Evolutionary conservation across 768 basidiomycete species (phyloP).

Genomic region (Lactarius deliciosus): DNA sequence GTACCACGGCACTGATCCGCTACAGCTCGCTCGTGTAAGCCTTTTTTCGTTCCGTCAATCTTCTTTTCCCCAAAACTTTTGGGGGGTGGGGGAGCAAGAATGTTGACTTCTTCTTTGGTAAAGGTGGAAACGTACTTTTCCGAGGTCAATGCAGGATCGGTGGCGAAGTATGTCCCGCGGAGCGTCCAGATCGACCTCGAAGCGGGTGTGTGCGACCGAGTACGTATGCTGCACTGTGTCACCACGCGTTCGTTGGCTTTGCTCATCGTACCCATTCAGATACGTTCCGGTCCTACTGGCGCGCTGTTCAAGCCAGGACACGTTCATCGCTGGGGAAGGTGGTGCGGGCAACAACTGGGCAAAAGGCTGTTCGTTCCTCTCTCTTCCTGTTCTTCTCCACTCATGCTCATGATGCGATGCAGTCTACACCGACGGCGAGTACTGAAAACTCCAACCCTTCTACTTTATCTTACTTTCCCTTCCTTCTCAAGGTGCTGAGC

Average conservation of each 20-base stretch:
- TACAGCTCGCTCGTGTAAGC: slow-evolving; percentile 70
- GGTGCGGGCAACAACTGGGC: slow-evolving; percentile 94
- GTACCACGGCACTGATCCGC: slow-evolving; percentile 71
- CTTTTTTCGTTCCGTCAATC: not conserved
- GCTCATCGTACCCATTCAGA: slow-evolving; percentile 38
- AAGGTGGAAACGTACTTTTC: slow-evolving; percentile 83
- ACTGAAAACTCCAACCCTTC: not conserved
- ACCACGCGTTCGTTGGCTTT: not conserved
- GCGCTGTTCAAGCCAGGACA: slow-evolving; percentile 84
- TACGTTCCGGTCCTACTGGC: slow-evolving; percentile 70
- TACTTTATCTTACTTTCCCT: not conserved
- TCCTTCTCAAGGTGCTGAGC: slow-evolving; percentile 68
- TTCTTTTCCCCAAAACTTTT: not conserved
- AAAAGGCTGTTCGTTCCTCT: slow-evolving; percentile 73
- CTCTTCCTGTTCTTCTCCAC: slow-evolving; percentile 18
- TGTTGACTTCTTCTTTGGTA: slow-evolving; percentile 10
- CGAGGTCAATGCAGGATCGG: slow-evolving; percentile 52
- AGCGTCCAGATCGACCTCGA: slow-evolving; percentile 92
- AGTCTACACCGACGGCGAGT: slow-evolving; percentile 87
- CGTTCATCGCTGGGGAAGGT: slow-evolving; percentile 62
- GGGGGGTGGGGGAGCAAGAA: not conserved
- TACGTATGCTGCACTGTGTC: slow-evolving; percentile 38
- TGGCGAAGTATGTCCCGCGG: slow-evolving; percentile 81
- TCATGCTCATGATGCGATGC: slow-evolving; percentile 29
- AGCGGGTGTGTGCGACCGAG: slow-evolving; percentile 77